Conservation (phyloP, 1,284 basidiomycete genomes). For the Cryptococcus sp. region DNA sequence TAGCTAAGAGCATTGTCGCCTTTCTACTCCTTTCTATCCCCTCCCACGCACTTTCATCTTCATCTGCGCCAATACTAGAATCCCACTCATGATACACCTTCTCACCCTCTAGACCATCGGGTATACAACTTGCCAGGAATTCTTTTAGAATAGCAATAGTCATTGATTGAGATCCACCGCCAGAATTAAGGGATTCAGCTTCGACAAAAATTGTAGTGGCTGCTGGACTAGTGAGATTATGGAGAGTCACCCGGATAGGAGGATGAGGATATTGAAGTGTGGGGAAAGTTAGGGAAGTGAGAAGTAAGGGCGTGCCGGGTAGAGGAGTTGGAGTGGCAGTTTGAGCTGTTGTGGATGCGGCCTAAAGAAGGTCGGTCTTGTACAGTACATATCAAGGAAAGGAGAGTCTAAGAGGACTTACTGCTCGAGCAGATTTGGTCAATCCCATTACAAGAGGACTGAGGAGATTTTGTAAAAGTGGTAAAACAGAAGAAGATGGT, state of each 20-base stretch:
- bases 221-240: conserved; percentile 25
- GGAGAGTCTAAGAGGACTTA: conserved; percentile 9
- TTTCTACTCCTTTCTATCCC: conserved; percentile 17
- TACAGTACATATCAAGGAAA: neutral
- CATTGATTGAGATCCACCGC: neutral
- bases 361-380: conserved; percentile 5
- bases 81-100: conserved; percentile 12
- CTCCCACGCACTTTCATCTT: conserved; percentile 15
- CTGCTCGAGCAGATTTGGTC: conserved; percentile 35
- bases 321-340: conserved; percentile 29
- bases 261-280: conserved; percentile 18
- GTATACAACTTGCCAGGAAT: conserved; percentile 34
- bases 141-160: conserved; percentile 14
- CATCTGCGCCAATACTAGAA: neutral
- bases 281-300: conserved; percentile 30
- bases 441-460: conserved; percentile 40
- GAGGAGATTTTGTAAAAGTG: conserved; percentile 36
- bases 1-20: conserved; percentile 8
- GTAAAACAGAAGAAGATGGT: conserved; percentile 26
- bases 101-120: conserved; percentile 20
- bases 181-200: conserved; percentile 25
- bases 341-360: conserved; percentile 31
- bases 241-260: conserved; percentile 22
- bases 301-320: conserved; percentile 23
- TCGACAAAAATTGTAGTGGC: conserved; percentile 36